Evolutionary conservation across 192 early-diverging fungal genomes (phyloP).

Genomic region (Lunasporangiospora selenospora): DNA sequence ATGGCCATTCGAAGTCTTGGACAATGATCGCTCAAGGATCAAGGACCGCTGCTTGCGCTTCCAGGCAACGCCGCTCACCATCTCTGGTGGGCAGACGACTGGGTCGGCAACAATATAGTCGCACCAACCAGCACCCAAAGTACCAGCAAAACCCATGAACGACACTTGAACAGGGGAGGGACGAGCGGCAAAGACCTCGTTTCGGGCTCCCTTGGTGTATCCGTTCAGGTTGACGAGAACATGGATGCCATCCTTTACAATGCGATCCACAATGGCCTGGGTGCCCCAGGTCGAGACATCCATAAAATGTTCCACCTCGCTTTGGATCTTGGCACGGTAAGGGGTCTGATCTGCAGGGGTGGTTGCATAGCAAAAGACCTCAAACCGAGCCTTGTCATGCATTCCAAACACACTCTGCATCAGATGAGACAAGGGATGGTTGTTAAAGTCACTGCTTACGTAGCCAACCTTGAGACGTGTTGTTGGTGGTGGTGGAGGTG

Average conservation of each 20-base stretch:
- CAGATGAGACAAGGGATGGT: slow-evolving; percentile 91
- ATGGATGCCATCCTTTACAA: slow-evolving; percentile 83
- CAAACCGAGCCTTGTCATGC: slow-evolving; percentile 78
- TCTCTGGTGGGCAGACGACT: slow-evolving; percentile 74
- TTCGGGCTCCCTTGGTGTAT: slow-evolving; percentile 95
- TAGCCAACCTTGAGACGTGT: slow-evolving; percentile 85
- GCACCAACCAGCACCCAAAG: slow-evolving; percentile 86
- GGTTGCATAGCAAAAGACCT: slow-evolving; percentile 86
- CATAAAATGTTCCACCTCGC: slow-evolving; percentile 79
- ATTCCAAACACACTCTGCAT: slow-evolving; percentile 97
- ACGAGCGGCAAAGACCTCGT: slow-evolving; percentile 93
- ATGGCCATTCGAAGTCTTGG: background rate
- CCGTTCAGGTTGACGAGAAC: slow-evolving; percentile 94
- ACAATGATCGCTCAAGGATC: slow-evolving; percentile 49
- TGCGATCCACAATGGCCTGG: slow-evolving; percentile 77
- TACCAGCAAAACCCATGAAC: slow-evolving; percentile 95
- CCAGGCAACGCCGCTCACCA: slow-evolving; percentile 66
- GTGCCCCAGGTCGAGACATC: slow-evolving; percentile 78
- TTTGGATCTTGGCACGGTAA: slow-evolving; percentile 79
- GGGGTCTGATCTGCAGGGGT: slow-evolving; percentile 78
- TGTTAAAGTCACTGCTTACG: slow-evolving; percentile 92
- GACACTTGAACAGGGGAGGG: slow-evolving; percentile 89
- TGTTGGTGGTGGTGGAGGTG: slow-evolving; percentile 72
- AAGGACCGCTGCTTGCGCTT: slow-evolving; percentile 52
- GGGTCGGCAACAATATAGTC: slow-evolving; percentile 85